A percentile compares a stretch with the other conserved stretches of the same genome.
These are phyloP conservation scores for Yarrowia sp. DNA, from an alignment of 805 yeast genomes.

Conservation along the genomic window DNA sequence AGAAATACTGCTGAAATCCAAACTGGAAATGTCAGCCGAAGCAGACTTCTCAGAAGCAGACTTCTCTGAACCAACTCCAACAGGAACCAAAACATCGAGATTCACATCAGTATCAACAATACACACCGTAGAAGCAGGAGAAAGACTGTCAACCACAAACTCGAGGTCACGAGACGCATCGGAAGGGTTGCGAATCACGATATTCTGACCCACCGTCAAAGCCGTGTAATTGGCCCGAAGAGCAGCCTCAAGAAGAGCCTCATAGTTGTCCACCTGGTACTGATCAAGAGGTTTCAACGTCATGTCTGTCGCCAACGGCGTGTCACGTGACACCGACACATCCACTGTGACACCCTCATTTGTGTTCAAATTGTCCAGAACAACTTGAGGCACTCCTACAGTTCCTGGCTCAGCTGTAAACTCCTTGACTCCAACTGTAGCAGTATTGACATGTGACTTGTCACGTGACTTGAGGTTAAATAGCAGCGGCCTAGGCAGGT, in stretches of 20 bases:
- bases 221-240: constrained; percentile 51
- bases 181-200: constrained; percentile 38
- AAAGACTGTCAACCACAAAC: constrained; percentile 42
- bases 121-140: constrained; percentile 42
- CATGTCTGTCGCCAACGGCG: constrained; percentile 50
- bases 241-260: constrained; percentile 50
- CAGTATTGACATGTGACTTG: constrained; percentile 29
- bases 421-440: constrained; percentile 48
- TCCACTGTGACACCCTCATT: constrained; percentile 32
- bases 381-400: constrained; percentile 41
- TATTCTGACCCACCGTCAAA: constrained; percentile 42
- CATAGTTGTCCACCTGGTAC: constrained; percentile 45
- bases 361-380: constrained; percentile 37
- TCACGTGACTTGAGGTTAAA: constrained; percentile 39
- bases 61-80: neutral
- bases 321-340: constrained; percentile 33
- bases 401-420: constrained; percentile 44
- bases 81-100: constrained; percentile 37
- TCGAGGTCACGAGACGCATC: constrained; percentile 31
- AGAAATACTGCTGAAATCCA: neutral
- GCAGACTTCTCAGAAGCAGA: neutral
- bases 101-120: constrained; percentile 57
- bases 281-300: constrained; percentile 44
- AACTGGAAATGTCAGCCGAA: neutral
- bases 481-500: constrained; percentile 38